Percentiles rank a stretch among this genome's conserved stretches.
phyloP scores from a whole-genome alignment of 2,329 filamentous ascomycete species.

The Grosmannia serpens region DNA sequence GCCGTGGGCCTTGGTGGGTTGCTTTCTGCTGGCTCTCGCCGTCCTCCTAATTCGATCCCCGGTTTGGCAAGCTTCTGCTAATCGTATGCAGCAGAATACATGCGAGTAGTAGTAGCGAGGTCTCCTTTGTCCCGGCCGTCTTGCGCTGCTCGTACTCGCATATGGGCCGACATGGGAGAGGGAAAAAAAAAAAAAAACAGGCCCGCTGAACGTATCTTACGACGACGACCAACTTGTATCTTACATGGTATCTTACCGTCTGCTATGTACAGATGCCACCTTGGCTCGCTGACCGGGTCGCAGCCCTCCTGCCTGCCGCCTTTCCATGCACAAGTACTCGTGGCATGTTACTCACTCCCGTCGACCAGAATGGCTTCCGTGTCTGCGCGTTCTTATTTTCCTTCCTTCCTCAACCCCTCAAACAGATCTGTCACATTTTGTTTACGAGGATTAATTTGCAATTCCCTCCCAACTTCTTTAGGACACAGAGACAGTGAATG shows the following conservation, averaged over 20 bases:
- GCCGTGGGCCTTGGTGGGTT: not conserved
- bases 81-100: not conserved
- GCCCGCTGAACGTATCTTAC: not conserved
- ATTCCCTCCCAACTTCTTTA: not conserved
- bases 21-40: not conserved
- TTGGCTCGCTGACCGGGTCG: not conserved
- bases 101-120: no score
- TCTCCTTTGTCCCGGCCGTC: not conserved
- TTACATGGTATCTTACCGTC: not conserved
- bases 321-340: not conserved
- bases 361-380: not conserved
- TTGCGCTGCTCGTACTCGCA: not conserved
- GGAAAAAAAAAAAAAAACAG: no score
- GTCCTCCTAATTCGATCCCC: not conserved
- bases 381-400: not conserved
- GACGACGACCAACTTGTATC: not conserved
- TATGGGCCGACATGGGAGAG: not conserved
- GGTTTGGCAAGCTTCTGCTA: not conserved
- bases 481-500: slow-evolving; percentile 2
- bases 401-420: not conserved
- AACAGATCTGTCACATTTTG: slow-evolving; percentile 6
- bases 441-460: not conserved
- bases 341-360: not conserved
- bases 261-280: not conserved
- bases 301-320: not conserved